These are phyloP conservation scores for Blastomyces emzantsi DNA, from an alignment of 2,329 filamentous ascomycete genomes.

Conservation along the genomic window DNA sequence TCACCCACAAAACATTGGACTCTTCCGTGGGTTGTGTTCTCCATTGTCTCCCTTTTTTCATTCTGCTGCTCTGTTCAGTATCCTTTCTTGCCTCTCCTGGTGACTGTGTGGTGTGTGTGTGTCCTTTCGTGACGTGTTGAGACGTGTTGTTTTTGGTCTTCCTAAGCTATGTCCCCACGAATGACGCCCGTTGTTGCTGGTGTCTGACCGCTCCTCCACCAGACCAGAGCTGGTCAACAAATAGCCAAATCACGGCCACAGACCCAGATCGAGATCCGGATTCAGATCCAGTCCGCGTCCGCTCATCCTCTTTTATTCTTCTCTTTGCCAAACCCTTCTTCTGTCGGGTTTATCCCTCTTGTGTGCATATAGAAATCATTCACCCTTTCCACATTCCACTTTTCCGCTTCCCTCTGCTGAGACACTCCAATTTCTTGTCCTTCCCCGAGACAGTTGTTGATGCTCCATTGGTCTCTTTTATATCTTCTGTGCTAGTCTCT, in stretches of 20 bases:
- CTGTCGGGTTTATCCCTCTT: neutral
- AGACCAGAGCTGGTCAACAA: constrained; percentile 5
- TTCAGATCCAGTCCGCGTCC: neutral
- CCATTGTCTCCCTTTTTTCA: neutral
- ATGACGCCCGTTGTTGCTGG: neutral
- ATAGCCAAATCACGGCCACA: neutral
- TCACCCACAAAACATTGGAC: neutral
- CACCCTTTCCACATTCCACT: too few species aligned
- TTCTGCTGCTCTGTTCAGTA: neutral
- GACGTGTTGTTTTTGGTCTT: neutral
- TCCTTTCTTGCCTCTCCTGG: too few species aligned
- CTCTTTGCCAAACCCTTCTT: neutral
- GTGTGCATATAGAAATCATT: neutral
- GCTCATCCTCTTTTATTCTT: neutral
- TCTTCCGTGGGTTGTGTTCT: neutral
- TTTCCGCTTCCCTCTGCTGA: neutral
- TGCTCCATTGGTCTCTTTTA: neutral
- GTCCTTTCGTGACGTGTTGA: neutral
- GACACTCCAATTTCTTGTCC: neutral
- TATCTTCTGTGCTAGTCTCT: neutral
- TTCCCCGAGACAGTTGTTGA: neutral
- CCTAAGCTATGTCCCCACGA: neutral
- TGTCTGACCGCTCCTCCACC: constrained; percentile 7
- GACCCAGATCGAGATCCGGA: neutral
- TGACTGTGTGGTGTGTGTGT: neutral